Base-by-base conservation (phyloP, 148 eudicot genomes). In the Fagopyrum tataricum region DNA sequence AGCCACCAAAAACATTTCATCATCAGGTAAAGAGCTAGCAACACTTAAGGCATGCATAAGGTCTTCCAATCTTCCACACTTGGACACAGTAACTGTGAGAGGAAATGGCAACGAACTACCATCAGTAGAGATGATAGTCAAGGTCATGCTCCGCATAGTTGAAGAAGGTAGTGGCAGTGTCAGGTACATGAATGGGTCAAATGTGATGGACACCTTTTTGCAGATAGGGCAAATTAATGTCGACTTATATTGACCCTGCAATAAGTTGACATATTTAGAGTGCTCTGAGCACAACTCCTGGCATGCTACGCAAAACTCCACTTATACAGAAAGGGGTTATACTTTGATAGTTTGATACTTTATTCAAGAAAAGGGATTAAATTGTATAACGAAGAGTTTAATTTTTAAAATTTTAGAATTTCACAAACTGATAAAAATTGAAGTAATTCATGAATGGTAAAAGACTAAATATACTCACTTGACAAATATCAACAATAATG, bases 171-270 rank as follows among this genome's bases (percentile, higher is more conserved):
- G 80, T 78, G 98, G 98, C 74, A 95, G 82, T 70, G 98, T 91
- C 18, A 95, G 76, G 79, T 90, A 95, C 98, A 95, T 95, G 80
- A 95, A 95, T 64, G 98, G 98, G 83, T 95, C 98, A 88, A 95
- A 95, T 46, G 96, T 95, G 58, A 88, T 76, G 3, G 98, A 91
- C 37, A 89, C 84, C 87, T 95, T 95, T 81, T 79, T 82, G 84
- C 98, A 95, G 81, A 83, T 67, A 15, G 98, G 98, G 72, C 98
- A 95, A 40, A 90, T 90, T 79, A 95, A 75, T 46, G 91, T 95
- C 40, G 98, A 95, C 81, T 87, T 83, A 74, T 84, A 91, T 75
- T 95, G 98, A 76, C 98, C 98, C 98, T 95, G 90, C 78, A 66
- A 68, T 23, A 18, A 70, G 24, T 41, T 41, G 23, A 43, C 4